phyloP scores from a whole-genome alignment of 768 basidiomycete species.

The Trametes meyenii region DNA sequence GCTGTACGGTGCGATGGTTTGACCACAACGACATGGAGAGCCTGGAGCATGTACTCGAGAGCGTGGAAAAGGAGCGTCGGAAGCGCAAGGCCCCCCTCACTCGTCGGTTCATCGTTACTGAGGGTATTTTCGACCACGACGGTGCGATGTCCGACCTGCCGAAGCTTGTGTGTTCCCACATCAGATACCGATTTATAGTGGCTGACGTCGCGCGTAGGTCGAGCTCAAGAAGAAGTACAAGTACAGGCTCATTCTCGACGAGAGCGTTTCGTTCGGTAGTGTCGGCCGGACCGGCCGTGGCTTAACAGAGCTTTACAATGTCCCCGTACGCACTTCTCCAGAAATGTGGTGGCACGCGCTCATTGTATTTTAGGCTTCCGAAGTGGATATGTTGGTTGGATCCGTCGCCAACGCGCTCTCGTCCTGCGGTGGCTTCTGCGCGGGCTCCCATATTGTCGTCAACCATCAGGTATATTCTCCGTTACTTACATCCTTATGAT shows the following conservation, averaged over 20 bases:
- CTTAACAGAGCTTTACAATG: slow-evolving; percentile 91
- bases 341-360: not conserved
- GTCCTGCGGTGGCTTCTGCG: slow-evolving; percentile 93
- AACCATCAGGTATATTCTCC: slow-evolving; percentile 73
- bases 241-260: slow-evolving; percentile 93
- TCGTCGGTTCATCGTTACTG: slow-evolving; percentile 92
- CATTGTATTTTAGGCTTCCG: slow-evolving; percentile 58
- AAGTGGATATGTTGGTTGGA: slow-evolving; percentile 95
- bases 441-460: slow-evolving; percentile 79
- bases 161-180: slow-evolving; percentile 66
- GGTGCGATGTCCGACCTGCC: slow-evolving; percentile 92
- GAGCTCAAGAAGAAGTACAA: slow-evolving; percentile 96
- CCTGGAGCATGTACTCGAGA: slow-evolving; percentile 84
- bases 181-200: slow-evolving; percentile 1
- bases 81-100: slow-evolving; percentile 83
- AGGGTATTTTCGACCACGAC: slow-evolving; percentile 95
- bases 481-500: not conserved
- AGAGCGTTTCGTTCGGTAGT: slow-evolving; percentile 90
- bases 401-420: slow-evolving; percentile 84
- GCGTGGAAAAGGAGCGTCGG: slow-evolving; percentile 85
- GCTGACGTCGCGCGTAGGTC: slow-evolving; percentile 53
- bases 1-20: slow-evolving; percentile 91
- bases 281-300: slow-evolving; percentile 94
- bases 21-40: slow-evolving; percentile 94
- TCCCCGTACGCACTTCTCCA: slow-evolving; percentile 59